Percentiles rank a stretch among this genome's conserved stretches.
Conservation (phyloP, 495 filamentous ascomycete species). For the Xylaria venustula region DNA sequence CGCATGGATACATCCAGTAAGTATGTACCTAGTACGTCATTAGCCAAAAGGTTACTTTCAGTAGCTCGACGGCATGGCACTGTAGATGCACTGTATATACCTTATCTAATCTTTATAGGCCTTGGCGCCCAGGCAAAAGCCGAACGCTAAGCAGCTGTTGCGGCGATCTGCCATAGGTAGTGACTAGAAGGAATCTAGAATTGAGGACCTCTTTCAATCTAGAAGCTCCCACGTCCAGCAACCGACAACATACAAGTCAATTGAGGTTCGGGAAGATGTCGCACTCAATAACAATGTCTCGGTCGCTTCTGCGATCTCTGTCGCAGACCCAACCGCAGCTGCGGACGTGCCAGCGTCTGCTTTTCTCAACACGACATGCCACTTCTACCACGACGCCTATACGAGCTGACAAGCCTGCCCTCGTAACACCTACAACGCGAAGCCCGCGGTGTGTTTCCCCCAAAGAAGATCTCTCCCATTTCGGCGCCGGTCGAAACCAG, state of each 20-base stretch:
- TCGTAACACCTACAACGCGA: neutral
- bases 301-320: constrained; percentile 20
- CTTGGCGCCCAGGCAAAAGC: neutral
- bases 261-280: constrained; percentile 20
- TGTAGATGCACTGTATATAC: neutral
- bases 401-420: neutral
- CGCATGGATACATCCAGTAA: no score
- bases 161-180: neutral
- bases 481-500: neutral
- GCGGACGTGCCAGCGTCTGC: constrained; percentile 20
- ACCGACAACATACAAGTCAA: neutral
- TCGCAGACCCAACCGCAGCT: constrained; percentile 14
- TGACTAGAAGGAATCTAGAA: neutral
- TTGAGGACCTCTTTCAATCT: neutral
- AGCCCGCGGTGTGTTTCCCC: constrained; percentile 1
- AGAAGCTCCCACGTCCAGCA: neutral
- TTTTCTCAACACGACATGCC: constrained; percentile 18
- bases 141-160: neutral
- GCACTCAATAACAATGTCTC: constrained; percentile 16
- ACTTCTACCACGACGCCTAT: constrained; percentile 10
- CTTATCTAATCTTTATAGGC: neutral
- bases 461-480: neutral
- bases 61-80: no score
- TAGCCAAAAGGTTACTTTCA: neutral
- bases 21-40: constrained; percentile 11